Base-by-base conservation (phyloP, 768 basidiomycete species). In the Nevesoporus exiguus region DNA sequence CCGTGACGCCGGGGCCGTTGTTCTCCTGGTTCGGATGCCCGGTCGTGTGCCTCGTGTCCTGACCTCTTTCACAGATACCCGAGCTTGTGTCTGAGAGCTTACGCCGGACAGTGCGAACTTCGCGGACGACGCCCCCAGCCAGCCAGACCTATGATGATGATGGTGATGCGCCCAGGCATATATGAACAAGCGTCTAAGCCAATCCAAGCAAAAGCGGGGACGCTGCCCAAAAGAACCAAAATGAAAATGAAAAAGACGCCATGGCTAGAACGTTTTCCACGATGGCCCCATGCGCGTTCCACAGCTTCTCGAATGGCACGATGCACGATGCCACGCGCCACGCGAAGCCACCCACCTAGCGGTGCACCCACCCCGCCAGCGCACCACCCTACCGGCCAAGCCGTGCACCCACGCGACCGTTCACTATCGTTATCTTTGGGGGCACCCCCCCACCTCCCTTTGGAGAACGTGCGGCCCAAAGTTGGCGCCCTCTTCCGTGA, bases 131-230 rank as follows among this genome's bases (percentile, higher is more conserved):
- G n/a, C n/a, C n/a, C n/a, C n/a, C n/a, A n/a, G n/a, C n/a, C n/a
- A n/a, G n/a, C n/a, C n/a, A n/a, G n/a, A n/a, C n/a, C n/a, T n/a
- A n/a, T n/a, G n/a, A n/a, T n/a, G n/a, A n/a, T 58, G 50, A 57
- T 58, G 52, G 54, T 57, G 41, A 36, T 42, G 42, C 44, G 49
- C 49, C n/a, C 47, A 61, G 54, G 29, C 33, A 24, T 14, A 36
- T 13, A 49, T 51, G 13, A 39, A 43, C 10, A 14, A 43, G 47
- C 25, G 13, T 46, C 51, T 51, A 40, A 45, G 21, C 36, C 10
- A 27, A n/a, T 5, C 24, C 25, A 24, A 24, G 21, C 30, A n/a
- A n/a, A n/a, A n/a, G n/a, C n/a, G n/a, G 30, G 51, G 30, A 53
- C 43, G 60, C 53, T 53, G 42, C 51, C 15, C 13, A 14, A 13